Percentiles rank a stretch among this genome's conserved stretches.
Evolutionary conservation across 2,329 filamentous ascomycete genomes (phyloP).

Genomic region (Neocatenulostroma microsporum): DNA sequence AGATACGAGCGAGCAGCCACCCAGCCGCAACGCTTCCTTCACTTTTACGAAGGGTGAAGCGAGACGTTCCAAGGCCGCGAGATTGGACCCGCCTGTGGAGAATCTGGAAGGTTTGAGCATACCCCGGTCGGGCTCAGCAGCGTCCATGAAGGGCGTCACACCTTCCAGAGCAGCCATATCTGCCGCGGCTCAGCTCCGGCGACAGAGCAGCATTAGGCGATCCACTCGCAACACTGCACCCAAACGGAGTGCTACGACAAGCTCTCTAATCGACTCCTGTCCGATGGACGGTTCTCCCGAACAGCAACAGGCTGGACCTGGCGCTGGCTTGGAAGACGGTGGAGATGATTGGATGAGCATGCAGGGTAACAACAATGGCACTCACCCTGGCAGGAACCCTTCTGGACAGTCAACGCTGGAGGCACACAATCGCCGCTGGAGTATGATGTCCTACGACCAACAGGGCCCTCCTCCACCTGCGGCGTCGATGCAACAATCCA

Average conservation of each 20-base stretch:
- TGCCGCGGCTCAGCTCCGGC: constrained; percentile 27
- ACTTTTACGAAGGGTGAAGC: constrained; percentile 22
- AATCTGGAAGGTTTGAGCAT: constrained; percentile 28
- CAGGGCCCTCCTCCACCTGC: constrained; percentile 28
- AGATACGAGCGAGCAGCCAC: constrained; percentile 16
- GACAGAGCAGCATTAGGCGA: constrained; percentile 27
- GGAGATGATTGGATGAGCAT: constrained; percentile 7
- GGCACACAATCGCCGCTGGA: constrained; percentile 41
- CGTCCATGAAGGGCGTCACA: constrained; percentile 24
- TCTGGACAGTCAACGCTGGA: constrained; percentile 30
- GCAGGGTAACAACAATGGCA: not conserved
- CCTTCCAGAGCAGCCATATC: constrained; percentile 30
- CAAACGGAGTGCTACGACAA: constrained; percentile 11
- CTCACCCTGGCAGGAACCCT: no score
- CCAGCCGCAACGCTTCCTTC: constrained; percentile 26
- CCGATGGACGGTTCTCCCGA: constrained; percentile 20
- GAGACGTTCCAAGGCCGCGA: constrained; percentile 24
- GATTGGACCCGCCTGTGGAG: constrained; percentile 28
- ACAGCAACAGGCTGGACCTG: constrained; percentile 12
- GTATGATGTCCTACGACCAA: constrained; percentile 38
- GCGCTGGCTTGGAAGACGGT: constrained; percentile 9
- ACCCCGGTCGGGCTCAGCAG: constrained; percentile 25
- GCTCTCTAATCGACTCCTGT: constrained; percentile 22
- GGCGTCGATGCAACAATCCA: not conserved
- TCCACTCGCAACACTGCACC: constrained; percentile 10